Percentiles rank a stretch among this genome's conserved stretches.
Evolutionary conservation across 2,329 filamentous ascomycete genomes (phyloP).

Genomic region (Hirsutella minnesotensis): DNA sequence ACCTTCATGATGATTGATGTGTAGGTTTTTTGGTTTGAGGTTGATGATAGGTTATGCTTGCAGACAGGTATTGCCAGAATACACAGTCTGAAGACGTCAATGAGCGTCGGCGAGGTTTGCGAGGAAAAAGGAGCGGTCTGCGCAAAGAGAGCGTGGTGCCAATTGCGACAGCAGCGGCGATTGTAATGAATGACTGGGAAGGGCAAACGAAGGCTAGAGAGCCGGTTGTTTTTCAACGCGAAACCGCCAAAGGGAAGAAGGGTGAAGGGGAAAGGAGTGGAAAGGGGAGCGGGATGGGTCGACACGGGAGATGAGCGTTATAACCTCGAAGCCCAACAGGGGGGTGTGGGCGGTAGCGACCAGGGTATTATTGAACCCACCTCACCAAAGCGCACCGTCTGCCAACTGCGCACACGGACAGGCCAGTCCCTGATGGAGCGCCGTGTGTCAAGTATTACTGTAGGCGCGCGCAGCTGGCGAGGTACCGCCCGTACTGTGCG

Average conservation of each 20-base stretch:
- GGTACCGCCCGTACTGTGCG: too few species aligned
- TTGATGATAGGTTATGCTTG: not conserved
- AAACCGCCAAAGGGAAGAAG: not conserved
- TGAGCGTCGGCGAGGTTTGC: not conserved
- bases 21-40: not conserved
- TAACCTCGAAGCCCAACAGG: not conserved
- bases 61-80: conserved; percentile 6
- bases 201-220: not conserved
- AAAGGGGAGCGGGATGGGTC: not conserved
- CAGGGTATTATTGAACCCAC: not conserved
- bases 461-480: too few species aligned
- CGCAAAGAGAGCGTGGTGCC: not conserved
- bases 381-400: too few species aligned
- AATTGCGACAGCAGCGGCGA: not conserved
- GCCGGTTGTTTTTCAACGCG: not conserved
- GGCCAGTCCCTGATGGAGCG: too few species aligned
- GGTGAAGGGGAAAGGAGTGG: not conserved
- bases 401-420: too few species aligned
- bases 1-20: conserved; percentile 26
- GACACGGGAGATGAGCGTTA: not conserved
- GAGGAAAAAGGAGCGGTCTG: not conserved
- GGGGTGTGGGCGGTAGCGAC: not conserved
- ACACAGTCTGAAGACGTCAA: not conserved
- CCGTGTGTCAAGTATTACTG: too few species aligned
- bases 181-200: not conserved